Evolutionary conservation across 768 basidiomycete genomes (phyloP).

Genomic region (Pilatotrama ljubarskyi): DNA sequence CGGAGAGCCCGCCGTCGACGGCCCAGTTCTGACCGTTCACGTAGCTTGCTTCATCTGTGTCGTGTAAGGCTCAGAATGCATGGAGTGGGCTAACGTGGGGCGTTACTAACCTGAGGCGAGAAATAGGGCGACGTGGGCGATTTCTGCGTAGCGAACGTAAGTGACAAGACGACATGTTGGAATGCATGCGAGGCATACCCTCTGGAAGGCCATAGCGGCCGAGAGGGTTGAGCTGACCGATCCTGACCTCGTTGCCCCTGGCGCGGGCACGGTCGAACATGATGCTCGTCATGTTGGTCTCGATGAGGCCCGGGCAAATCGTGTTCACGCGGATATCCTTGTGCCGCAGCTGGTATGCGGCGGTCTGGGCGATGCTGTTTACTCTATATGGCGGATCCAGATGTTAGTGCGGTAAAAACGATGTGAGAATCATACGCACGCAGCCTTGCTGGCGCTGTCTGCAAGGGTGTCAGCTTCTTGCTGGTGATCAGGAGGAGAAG

Average conservation of each 20-base stretch:
- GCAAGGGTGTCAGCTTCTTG: conserved; percentile 7
- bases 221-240: conserved; percentile 83
- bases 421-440: conserved; percentile 43
- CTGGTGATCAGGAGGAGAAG: background rate
- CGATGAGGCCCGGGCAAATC: conserved; percentile 90
- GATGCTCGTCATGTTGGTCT: conserved; percentile 87
- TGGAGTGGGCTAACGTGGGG: too few species aligned
- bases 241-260: conserved; percentile 69
- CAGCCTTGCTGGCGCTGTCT: conserved; percentile 94
- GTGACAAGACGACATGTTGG: conserved; percentile 10
- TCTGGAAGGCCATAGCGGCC: conserved; percentile 81
- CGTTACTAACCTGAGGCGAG: conserved; percentile 72
- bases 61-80: background rate
- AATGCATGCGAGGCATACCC: conserved; percentile 45
- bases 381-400: conserved; percentile 50
- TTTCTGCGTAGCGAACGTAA: conserved; percentile 51
- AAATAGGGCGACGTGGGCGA: conserved; percentile 84
- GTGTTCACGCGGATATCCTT: conserved; percentile 87
- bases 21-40: conserved; percentile 88
- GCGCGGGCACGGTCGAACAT: conserved; percentile 78
- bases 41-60: conserved; percentile 82
- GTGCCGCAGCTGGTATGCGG: conserved; percentile 75
- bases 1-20: conserved; percentile 83
- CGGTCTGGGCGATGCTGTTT: conserved; percentile 83
- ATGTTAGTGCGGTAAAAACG: background rate